Conservation (phyloP, 2,329 filamentous ascomycete genomes). For the Claviceps spartinae region DNA sequence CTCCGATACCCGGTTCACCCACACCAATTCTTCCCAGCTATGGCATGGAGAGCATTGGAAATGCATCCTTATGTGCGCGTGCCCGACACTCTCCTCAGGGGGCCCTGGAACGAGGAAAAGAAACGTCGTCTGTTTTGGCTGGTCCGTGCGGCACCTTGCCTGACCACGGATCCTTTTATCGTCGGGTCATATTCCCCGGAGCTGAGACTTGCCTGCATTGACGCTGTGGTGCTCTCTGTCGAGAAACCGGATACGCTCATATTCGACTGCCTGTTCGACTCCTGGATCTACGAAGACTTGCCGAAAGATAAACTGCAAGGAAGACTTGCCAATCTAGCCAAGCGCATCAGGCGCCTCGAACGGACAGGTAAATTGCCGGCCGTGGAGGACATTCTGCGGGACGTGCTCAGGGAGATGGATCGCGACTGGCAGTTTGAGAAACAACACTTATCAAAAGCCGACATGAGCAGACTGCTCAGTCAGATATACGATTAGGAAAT, state of each 20-base stretch:
- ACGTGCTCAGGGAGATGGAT: slow-evolving; percentile 4
- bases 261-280: slow-evolving; percentile 18
- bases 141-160: slow-evolving; percentile 22
- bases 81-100: slow-evolving; percentile 25
- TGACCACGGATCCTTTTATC: slow-evolving; percentile 14
- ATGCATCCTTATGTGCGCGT: slow-evolving; percentile 27
- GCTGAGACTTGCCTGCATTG: slow-evolving; percentile 22
- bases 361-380: slow-evolving; percentile 17
- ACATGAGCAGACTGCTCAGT: no score
- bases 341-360: slow-evolving; percentile 16
- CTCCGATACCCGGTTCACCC: slow-evolving; percentile 9
- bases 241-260: slow-evolving; percentile 16
- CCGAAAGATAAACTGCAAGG: slow-evolving; percentile 17
- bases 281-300: slow-evolving; percentile 15
- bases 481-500: no score
- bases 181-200: slow-evolving; percentile 21
- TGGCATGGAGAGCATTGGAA: slow-evolving; percentile 17
- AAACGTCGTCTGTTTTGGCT: slow-evolving; percentile 33
- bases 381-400: slow-evolving; percentile 13
- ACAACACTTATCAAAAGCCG: not conserved
- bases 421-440: slow-evolving; percentile 7
- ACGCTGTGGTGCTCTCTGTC: slow-evolving; percentile 19
- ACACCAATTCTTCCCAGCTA: slow-evolving; percentile 4
- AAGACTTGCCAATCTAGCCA: slow-evolving; percentile 13
- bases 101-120: slow-evolving; percentile 27